Conservation (phyloP, 2,329 filamentous ascomycete genomes). For the Fusarium sp. region DNA sequence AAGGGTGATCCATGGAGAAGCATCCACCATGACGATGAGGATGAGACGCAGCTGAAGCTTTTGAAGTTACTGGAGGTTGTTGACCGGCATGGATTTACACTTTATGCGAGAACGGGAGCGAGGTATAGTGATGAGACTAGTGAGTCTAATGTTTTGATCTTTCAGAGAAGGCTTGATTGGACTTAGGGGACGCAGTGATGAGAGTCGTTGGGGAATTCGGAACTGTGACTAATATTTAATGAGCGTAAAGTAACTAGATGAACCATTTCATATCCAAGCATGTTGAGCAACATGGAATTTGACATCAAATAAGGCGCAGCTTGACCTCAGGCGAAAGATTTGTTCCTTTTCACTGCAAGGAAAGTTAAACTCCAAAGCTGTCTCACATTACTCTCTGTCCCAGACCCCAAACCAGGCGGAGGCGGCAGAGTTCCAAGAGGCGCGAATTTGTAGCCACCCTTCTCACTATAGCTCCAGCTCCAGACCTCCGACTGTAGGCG, state of each 20-base stretch:
- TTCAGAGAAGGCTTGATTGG: constrained; percentile 13
- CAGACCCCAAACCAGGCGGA: constrained; percentile 19
- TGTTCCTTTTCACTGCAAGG: constrained; percentile 31
- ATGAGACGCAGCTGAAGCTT: constrained; percentile 14
- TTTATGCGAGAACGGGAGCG: constrained; percentile 2
- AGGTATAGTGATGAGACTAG: not conserved
- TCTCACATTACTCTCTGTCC: constrained; percentile 35
- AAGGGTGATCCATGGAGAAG: constrained; percentile 6
- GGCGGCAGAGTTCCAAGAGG: constrained; percentile 39
- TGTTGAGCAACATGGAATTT: not conserved
- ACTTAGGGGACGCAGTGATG: not conserved
- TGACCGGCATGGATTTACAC: constrained; percentile 13
- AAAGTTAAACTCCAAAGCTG: constrained; percentile 41
- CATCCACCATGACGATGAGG: not conserved
- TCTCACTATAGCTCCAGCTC: constrained; percentile 65
- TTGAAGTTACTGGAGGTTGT: constrained; percentile 10
- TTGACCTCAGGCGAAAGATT: not conserved
- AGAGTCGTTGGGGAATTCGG: too few relatives aligned
- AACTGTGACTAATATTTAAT: not conserved
- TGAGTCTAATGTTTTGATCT: constrained; percentile 20
- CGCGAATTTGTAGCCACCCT: constrained; percentile 38
- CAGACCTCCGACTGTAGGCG: constrained; percentile 70
- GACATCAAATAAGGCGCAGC: not conserved
- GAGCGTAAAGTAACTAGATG: too few relatives aligned
- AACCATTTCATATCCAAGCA: not conserved